phyloP scores from a whole-genome alignment of 2,329 filamentous ascomycete genomes.

The Thelonectria discophora region DNA sequence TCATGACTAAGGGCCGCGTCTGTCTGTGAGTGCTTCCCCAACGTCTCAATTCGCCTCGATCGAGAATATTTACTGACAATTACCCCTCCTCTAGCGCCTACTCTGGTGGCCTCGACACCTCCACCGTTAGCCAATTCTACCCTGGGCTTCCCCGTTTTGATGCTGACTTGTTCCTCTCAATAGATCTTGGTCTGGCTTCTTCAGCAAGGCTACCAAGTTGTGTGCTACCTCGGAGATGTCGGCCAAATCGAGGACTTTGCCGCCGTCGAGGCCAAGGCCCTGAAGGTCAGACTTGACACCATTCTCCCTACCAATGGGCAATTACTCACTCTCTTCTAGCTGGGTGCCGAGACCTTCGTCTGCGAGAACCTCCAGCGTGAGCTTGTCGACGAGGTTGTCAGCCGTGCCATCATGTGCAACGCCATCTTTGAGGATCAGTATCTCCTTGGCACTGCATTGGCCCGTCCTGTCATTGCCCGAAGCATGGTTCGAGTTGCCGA shows the following conservation, averaged over 20 bases:
- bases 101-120: background rate
- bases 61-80: background rate
- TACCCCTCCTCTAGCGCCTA: background rate
- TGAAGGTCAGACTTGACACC: background rate
- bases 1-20: no score
- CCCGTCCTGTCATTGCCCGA: conserved; percentile 72
- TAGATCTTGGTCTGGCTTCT: no score
- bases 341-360: conserved; percentile 54
- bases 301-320: background rate
- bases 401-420: conserved; percentile 75
- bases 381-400: conserved; percentile 80
- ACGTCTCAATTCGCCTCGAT: background rate
- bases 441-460: conserved; percentile 63
- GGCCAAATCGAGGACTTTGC: conserved; percentile 76
- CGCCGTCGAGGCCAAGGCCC: conserved; percentile 74
- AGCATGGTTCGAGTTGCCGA: conserved; percentile 51
- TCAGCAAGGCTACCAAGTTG: background rate
- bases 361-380: conserved; percentile 72
- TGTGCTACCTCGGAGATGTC: conserved; percentile 66
- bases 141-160: no score
- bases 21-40: background rate
- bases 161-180: no score
- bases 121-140: background rate
- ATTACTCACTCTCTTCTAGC: background rate
- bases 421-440: conserved; percentile 68